Evolutionary conservation across 768 basidiomycete genomes (phyloP), one percentile per base, ranked within the genome.

Genomic region (Pseudohyphozyma bogoriensis): DNA sequence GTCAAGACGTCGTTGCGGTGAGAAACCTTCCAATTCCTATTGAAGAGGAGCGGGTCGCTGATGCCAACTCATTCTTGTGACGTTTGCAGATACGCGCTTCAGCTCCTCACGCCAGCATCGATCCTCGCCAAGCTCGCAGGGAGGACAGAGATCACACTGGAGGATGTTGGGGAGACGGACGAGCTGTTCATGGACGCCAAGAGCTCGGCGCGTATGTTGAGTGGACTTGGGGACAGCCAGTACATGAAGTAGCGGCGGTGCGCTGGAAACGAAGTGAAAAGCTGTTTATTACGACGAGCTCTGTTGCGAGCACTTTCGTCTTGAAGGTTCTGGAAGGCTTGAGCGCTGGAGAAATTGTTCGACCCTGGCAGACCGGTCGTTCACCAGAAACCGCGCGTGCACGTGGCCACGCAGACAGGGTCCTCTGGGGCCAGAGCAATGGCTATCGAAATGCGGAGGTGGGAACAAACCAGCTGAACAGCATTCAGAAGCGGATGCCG

Each of bases 141-240:
- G 3, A 83, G 89, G 60, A 79, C 75, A 36, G 85, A 90, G 69
- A 89, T 97, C 58, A 81, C 83, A 62, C 75, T 84, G 4, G 90
- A 96, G 65, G 95, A 99, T 73, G 83, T 97, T 51, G 79, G 54
- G 15, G 91, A 96, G 79, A 90, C 95, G 85, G 85, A 85, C 65
- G 88, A 89, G 71, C 77, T 99, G 35, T 99, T 99, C 79, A 78
- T 96, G 69, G 92, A 97, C 73, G 90, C 93, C 7, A 62, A 55
- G 60, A 53, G 47, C 31, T 58, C 56, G 15, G 65, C 65, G 32
- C 22, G 55, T 26, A 52, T 56, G 46, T 26, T 67, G 33, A 54
- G 58, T 13, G 46, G 40, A 52, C 10, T 39, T 16, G 52, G 61
- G 7, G 54, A 55, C n/a, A 54, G 54, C 36, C 65, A 66, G 47